Evolutionary conservation across 202 grass and related monocot species (phyloP), one percentile per base, ranked within the genome.

Genomic region (Setaria italica): DNA sequence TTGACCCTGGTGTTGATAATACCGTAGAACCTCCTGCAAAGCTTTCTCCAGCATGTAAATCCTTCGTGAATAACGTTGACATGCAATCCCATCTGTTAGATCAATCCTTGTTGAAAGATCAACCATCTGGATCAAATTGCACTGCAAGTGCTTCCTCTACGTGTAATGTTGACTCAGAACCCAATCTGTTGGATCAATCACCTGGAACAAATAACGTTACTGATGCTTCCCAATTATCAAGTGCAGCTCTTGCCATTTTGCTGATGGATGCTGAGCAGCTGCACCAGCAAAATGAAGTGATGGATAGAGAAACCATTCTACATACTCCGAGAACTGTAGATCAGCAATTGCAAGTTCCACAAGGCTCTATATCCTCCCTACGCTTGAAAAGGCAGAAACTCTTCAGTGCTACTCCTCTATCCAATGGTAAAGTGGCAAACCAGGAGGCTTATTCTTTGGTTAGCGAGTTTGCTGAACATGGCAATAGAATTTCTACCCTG

Each of bases 361-460:
- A 80, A 85, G 86, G 77, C 9, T 95, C 93, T 43, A 4, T 90
- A 78, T 95, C 88, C 43, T 89, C 93, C 17, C 48, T 95, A 62
- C 83, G 67, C 76, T 86, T 77, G 45, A 90, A 95, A 78, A 46
- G 88, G 17, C 80, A 85, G 65, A 78, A 76, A 51, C 72, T 92
- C 47, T 90, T 92, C 76, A 55, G 46, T 77, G 9, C 85, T 90
- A 70, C 49, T 86, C 11, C 72, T 70, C 5, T 69, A 81, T 86
- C 80, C 6, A 51, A 43, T 37, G 70, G 78, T 87, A 87, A 70
- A 76, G 32, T 59, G 58, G 33, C 32, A 82, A 77, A 46, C 33
- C 62, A 56, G 49, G 72, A 84, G 35, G 30, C 72, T 54, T 79
- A 41, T 50, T 84, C 83, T 59, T 87, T 94, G 65, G 78, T 83